phyloP scores from a whole-genome alignment of 1,139 yeast species.

The Pichia terricola region DNA sequence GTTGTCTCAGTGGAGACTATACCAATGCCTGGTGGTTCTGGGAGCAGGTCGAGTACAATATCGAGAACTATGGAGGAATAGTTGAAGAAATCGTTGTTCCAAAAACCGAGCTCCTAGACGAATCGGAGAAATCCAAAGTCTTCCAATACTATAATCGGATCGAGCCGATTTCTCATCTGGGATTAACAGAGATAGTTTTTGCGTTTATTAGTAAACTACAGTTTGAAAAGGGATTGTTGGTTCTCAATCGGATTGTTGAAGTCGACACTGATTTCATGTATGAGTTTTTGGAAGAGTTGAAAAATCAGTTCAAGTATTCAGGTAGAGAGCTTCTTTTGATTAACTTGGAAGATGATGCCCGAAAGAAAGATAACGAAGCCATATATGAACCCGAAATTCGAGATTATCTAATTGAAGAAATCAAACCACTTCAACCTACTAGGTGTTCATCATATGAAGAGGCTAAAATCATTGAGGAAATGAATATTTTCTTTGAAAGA shows the following conservation, averaged over 20 bases:
- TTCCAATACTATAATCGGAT: conserved; percentile 21
- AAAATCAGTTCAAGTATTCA: conserved; percentile 12
- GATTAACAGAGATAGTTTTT: conserved; percentile 16
- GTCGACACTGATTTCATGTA: conserved; percentile 16
- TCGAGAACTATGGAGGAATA: conserved; percentile 18
- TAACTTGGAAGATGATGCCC: conserved; percentile 8
- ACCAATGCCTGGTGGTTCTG: conserved; percentile 22
- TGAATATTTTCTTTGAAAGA: conserved; percentile 10
- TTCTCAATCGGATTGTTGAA: conserved; percentile 14
- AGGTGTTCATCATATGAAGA: conserved; percentile 15
- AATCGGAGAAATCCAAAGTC: conserved; percentile 13
- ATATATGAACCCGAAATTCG: conserved; percentile 12
- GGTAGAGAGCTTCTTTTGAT: conserved; percentile 18
- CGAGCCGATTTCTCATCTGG: conserved; percentile 19
- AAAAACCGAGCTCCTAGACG: conserved; percentile 15
- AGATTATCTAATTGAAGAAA: conserved; percentile 12
- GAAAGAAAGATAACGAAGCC: neutral
- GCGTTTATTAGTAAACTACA: conserved; percentile 13
- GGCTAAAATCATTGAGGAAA: conserved; percentile 16
- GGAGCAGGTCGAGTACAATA: conserved; percentile 17
- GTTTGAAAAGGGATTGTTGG: conserved; percentile 15
- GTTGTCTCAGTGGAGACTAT: conserved; percentile 10
- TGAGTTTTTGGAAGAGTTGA: conserved; percentile 13
- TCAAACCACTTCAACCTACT: conserved; percentile 8
- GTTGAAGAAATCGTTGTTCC: conserved; percentile 12